Percentiles rank a stretch among this genome's conserved stretches.
Conservation (phyloP, 2,329 filamentous ascomycete genomes). For the Nemania sp. region DNA sequence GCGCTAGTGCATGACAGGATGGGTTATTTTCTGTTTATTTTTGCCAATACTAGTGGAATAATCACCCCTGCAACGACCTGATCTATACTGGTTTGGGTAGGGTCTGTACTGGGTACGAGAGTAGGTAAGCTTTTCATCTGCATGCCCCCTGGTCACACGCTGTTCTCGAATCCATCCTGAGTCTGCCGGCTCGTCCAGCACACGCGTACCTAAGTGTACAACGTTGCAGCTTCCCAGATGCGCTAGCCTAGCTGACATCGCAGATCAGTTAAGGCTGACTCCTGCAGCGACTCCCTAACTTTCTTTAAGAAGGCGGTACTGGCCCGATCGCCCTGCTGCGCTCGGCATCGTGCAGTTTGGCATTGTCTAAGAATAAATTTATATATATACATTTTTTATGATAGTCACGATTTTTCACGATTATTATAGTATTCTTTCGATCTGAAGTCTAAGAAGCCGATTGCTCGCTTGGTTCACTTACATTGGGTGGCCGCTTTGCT, state of each 20-base stretch:
- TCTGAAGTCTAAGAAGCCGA: too few species aligned
- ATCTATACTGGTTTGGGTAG: too few species aligned
- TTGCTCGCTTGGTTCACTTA: neutral
- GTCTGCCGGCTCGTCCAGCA: too few species aligned
- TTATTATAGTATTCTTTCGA: too few species aligned
- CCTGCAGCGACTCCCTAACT: slow-evolving; percentile 18
- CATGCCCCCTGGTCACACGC: slow-evolving; percentile 12
- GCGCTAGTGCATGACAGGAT: slow-evolving; percentile 8
- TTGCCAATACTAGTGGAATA: too few species aligned
- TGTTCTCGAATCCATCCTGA: neutral
- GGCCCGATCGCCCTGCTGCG: slow-evolving; percentile 7
- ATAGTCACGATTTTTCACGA: too few species aligned
- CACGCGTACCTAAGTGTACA: slow-evolving; percentile 9
- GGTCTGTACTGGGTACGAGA: too few species aligned
- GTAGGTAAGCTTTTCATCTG: slow-evolving; percentile 21
- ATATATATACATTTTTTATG: slow-evolving; percentile 7
- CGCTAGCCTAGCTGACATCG: slow-evolving; percentile 19
- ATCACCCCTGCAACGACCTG: too few species aligned
- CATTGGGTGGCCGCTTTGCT: too few species aligned
- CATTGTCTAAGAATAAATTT: slow-evolving; percentile 19
- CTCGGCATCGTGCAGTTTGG: slow-evolving; percentile 3
- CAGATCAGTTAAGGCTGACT: slow-evolving; percentile 25
- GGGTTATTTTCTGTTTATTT: slow-evolving; percentile 21
- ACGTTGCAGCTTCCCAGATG: slow-evolving; percentile 13
- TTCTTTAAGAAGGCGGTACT: slow-evolving; percentile 25